Conservation (phyloP, 2,329 filamentous ascomycete species). For the Scedosporium boydii region DNA sequence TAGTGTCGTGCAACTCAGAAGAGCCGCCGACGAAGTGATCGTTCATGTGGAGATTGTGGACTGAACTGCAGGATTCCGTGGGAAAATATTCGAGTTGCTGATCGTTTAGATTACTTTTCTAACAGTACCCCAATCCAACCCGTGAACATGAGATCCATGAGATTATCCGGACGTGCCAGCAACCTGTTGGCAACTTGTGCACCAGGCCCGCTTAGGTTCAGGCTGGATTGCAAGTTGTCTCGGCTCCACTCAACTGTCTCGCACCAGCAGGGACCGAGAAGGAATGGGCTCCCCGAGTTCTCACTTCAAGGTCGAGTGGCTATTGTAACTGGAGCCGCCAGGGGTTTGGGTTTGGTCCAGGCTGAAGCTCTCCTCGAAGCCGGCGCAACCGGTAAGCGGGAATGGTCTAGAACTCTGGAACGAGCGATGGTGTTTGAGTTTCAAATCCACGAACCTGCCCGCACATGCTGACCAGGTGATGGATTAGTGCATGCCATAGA, state of each 20-base stretch:
- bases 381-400: constrained; percentile 51
- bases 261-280: background rate
- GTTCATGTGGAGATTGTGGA: no score
- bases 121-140: no score
- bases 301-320: constrained; percentile 64
- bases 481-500: constrained; percentile 56
- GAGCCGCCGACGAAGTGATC: no score
- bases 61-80: no score
- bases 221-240: background rate
- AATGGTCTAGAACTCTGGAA: background rate
- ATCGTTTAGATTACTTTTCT: no score
- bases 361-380: constrained; percentile 72
- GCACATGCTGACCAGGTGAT: background rate
- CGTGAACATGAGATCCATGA: no score
- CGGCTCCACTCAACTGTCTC: background rate
- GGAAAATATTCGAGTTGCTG: no score
- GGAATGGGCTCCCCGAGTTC: constrained; percentile 56
- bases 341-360: constrained; percentile 70
- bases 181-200: no score
- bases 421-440: background rate
- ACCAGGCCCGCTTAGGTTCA: no score
- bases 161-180: no score
- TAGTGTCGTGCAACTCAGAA: no score
- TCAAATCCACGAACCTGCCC: background rate
- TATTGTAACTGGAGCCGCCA: constrained; percentile 65